phyloP scores from a whole-genome alignment of 331 rosid genomes.

The Pyrus hybrid region DNA sequence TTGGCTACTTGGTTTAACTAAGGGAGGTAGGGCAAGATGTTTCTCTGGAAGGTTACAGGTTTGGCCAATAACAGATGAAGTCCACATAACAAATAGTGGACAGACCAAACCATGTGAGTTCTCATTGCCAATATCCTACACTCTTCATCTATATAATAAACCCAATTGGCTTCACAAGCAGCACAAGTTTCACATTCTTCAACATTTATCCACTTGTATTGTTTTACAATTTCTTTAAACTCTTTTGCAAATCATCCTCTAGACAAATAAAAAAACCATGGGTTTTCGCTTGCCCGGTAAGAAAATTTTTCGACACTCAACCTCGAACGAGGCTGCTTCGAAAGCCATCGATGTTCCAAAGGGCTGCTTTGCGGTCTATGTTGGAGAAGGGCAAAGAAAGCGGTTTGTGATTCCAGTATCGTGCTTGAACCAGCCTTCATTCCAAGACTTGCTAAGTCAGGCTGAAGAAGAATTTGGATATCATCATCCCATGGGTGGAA shows the following conservation, averaged over 20 bases:
- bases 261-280: constrained; percentile 10
- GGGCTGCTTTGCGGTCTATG: neutral
- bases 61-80: neutral
- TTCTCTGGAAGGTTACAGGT: neutral
- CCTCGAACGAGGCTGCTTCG: neutral
- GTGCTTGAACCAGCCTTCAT: constrained; percentile 25
- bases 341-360: constrained; percentile 1
- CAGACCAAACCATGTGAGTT: neutral
- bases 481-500: constrained; percentile 25
- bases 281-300: constrained; percentile 20
- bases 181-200: neutral
- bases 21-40: neutral
- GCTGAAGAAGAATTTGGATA: constrained; percentile 23
- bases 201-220: neutral
- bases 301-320: neutral
- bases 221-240: neutral
- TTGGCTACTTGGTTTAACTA: neutral
- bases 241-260: neutral
- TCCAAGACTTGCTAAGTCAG: constrained; percentile 23
- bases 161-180: neutral
- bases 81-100: neutral
- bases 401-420: constrained; percentile 21
- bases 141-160: neutral
- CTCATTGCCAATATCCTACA: neutral
- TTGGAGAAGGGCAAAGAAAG: neutral